phyloP scores from a whole-genome alignment of 176 grass and related monocot species.

The Areca catechu region DNA sequence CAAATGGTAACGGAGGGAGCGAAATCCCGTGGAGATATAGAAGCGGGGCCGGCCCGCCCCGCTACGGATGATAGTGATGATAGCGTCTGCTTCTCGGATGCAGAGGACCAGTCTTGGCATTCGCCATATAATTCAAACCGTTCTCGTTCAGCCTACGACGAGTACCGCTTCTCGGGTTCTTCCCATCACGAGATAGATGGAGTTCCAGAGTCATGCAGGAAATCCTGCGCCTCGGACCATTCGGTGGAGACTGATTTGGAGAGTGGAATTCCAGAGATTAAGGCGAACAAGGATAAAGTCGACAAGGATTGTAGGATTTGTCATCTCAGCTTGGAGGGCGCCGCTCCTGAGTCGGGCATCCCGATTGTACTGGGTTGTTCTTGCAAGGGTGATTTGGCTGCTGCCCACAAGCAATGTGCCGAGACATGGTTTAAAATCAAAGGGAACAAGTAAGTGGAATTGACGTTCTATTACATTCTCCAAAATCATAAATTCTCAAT shows the following conservation, averaged over 20 bases:
- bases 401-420: background rate
- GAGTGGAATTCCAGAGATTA: background rate
- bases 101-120: background rate
- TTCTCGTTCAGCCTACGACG: background rate
- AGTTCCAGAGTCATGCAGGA: background rate
- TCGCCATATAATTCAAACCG: background rate
- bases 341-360: background rate
- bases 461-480: no score
- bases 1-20: background rate
- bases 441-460: constrained; percentile 6
- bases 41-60: background rate
- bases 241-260: background rate
- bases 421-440: constrained; percentile 6
- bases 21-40: background rate
- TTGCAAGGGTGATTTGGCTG: background rate
- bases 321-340: background rate
- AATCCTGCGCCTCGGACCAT: background rate
- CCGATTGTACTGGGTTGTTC: background rate
- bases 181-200: background rate
- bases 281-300: no score
- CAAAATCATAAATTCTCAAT: no score
- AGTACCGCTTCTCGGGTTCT: background rate
- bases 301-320: constrained; percentile 2
- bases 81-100: constrained; percentile 1
- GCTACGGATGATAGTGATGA: background rate